phyloP scores from a whole-genome alignment of 208 protist species.

The Kentomonas sorsogonicus region DNA sequence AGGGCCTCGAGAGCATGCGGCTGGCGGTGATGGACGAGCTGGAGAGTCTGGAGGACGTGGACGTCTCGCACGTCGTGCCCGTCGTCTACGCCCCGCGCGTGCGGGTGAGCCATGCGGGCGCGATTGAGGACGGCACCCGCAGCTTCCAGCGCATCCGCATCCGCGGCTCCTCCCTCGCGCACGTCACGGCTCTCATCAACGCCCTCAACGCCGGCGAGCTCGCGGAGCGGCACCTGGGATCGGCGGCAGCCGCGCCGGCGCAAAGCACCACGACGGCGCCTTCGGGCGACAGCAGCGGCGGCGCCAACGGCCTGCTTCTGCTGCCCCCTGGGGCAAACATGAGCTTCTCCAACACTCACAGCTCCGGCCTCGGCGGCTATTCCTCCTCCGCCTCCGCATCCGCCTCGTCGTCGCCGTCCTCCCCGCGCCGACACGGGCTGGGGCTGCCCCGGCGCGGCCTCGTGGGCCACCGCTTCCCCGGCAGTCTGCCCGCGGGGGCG shows the following conservation, averaged over 20 bases:
- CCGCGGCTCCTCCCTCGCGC: slow-evolving; percentile 73
- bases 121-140: slow-evolving; percentile 75
- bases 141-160: slow-evolving; percentile 84
- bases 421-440: neutral
- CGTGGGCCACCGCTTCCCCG: no score
- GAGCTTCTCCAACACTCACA: slow-evolving; percentile 17
- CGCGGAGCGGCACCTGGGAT: no score
- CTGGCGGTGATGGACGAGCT: slow-evolving; percentile 52
- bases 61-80: slow-evolving; percentile 31
- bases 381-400: slow-evolving; percentile 5
- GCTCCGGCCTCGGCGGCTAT: neutral
- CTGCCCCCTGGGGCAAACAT: no score
- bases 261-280: no score
- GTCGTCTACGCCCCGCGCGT: slow-evolving; percentile 83
- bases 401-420: neutral
- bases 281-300: no score
- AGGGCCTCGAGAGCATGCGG: slow-evolving; percentile 61
- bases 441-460: neutral
- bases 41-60: slow-evolving; percentile 5
- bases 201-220: slow-evolving; percentile 48
- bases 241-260: neutral
- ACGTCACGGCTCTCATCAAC: slow-evolving; percentile 57
- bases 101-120: slow-evolving; percentile 70
- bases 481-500: no score
- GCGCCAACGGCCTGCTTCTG: no score